Conservation (phyloP, 1,284 basidiomycete species). For the Butyriboletus appendiculatus region DNA sequence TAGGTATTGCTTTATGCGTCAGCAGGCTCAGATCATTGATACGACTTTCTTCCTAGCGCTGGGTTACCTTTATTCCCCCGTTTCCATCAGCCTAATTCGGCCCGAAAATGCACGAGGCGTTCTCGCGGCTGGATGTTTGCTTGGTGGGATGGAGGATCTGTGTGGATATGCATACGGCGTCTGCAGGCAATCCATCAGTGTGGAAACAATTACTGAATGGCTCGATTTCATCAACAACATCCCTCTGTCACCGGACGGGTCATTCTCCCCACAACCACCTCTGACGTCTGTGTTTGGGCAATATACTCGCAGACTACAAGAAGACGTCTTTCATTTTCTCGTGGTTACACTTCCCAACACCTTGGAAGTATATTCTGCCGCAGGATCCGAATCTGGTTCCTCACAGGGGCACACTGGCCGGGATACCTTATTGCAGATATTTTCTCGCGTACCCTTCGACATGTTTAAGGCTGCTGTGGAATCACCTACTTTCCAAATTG, state of each 20-base stretch:
- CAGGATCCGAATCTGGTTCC: conserved; percentile 37
- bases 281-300: conserved; percentile 65
- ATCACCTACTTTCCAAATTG: conserved; percentile 74
- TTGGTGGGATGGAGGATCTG: conserved; percentile 84
- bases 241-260: conserved; percentile 54
- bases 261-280: conserved; percentile 51
- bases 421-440: conserved; percentile 68
- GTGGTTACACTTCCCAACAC: conserved; percentile 68
- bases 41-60: conserved; percentile 48
- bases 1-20: conserved; percentile 45
- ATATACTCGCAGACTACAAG: conserved; percentile 66
- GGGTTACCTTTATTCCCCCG: conserved; percentile 77
- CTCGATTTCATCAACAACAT: conserved; percentile 70
- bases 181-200: conserved; percentile 71
- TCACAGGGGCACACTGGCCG: conserved; percentile 49
- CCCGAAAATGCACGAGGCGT: conserved; percentile 80
- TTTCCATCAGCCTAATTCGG: conserved; percentile 65
- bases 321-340: conserved; percentile 77
- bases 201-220: conserved; percentile 74
- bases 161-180: conserved; percentile 76
- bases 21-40: conserved; percentile 13
- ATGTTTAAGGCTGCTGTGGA: conserved; percentile 80
- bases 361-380: conserved; percentile 49
- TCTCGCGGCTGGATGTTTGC: conserved; percentile 77
- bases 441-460: conserved; percentile 77